Percentiles rank a stretch among this genome's conserved stretches.
Evolutionary conservation across 108 stramenopile genomes (phyloP).

Genomic region (Discostella stelligeroides): DNA sequence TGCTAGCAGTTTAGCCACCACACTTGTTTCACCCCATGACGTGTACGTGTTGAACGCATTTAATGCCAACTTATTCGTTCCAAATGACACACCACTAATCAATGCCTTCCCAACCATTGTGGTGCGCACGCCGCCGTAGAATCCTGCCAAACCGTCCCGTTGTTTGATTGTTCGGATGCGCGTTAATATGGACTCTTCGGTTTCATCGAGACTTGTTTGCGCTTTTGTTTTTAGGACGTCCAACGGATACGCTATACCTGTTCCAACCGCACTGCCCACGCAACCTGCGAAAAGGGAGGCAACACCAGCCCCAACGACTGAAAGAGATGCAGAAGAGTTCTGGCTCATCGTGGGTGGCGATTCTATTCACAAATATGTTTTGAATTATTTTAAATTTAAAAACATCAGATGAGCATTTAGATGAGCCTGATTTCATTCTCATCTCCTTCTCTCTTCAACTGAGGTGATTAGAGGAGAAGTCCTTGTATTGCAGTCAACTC

Average conservation of each 20-base stretch:
- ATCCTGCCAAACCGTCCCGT: constrained; percentile 1
- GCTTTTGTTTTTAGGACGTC: constrained; percentile 57
- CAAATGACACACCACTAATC: neutral
- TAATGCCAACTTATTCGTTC: neutral
- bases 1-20: neutral
- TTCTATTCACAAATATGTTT: neutral
- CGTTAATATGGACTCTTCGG: neutral
- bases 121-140: neutral
- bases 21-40: neutral
- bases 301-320: constrained; percentile 18
- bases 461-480: no score
- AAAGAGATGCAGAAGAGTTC: neutral
- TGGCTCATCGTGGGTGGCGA: neutral
- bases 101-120: constrained; percentile 4
- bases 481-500: no score
- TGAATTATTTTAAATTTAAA: neutral
- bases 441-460: no score
- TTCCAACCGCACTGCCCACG: constrained; percentile 54
- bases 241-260: constrained; percentile 51
- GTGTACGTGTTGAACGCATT: neutral
- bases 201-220: constrained; percentile 18
- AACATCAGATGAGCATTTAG: constrained; percentile 4
- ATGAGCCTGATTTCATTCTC: no score
- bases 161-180: neutral
- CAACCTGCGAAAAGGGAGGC: constrained; percentile 46